Conservation (phyloP, 495 filamentous ascomycete genomes). For the Amorphotheca resinae region DNA sequence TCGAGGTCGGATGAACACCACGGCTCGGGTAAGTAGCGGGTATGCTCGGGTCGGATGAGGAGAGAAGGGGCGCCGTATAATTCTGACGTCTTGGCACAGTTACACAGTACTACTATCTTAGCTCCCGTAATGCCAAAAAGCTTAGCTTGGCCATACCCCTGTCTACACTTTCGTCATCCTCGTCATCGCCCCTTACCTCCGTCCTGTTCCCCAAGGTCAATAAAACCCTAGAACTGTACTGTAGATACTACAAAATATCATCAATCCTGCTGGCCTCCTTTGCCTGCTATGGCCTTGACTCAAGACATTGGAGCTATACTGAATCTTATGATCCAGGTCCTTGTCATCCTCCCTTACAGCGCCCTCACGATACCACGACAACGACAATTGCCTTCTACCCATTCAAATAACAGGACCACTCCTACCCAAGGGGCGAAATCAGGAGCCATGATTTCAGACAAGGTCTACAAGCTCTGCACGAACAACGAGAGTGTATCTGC, state of each 20-base stretch:
- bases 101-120: too few species aligned
- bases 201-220: too few species aligned
- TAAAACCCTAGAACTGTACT: too few species aligned
- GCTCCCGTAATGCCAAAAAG: too few species aligned
- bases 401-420: not conserved
- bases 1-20: too few species aligned
- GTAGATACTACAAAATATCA: not conserved
- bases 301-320: slow-evolving; percentile 1
- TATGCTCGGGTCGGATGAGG: too few species aligned
- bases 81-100: too few species aligned
- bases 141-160: too few species aligned
- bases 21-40: too few species aligned
- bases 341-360: slow-evolving; percentile 1
- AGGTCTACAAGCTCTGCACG: slow-evolving; percentile 39
- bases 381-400: not conserved
- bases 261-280: not conserved
- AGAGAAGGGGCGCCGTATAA: too few species aligned
- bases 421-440: not conserved
- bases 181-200: too few species aligned
- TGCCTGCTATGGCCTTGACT: not conserved
- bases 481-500: slow-evolving; percentile 41
- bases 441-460: slow-evolving; percentile 27
- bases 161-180: too few species aligned
- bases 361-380: slow-evolving; percentile 1
- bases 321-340: slow-evolving; percentile 1